Base-by-base conservation (phyloP, 1,284 basidiomycete genomes). In the Cystobasidium pallidum region DNA sequence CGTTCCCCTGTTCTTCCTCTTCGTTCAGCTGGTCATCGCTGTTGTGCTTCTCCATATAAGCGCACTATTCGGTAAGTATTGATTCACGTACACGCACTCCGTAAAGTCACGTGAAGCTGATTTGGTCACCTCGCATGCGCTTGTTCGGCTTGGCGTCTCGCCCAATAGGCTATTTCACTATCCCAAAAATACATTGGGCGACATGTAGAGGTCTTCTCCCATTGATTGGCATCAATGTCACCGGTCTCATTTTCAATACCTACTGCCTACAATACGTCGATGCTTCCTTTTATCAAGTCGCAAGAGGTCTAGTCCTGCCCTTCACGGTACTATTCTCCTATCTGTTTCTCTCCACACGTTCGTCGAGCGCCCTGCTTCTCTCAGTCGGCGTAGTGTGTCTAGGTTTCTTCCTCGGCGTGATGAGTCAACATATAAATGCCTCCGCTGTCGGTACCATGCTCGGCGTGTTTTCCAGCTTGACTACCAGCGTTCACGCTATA, bases 201-300 rank as follows among this genome's bases (percentile, higher is more conserved):
- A 83, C 88, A 17, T 85, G 88, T 78, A 90, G 87, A 79, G 89
- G 89, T 17, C 85, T 94, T 19, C 81, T 86, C 2, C 87, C 91
- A 2, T 88, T 90, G 83, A 85, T 92, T 26, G 82, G 82, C 34
- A 82, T 93, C 75, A 93, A 89, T 76, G 87, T 92, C 47, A 78
- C 92, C 45, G 90, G 91, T 13, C 84, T 94, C 79, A 92, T 89
- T 77, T 90, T 91, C 81, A 91, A 90, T 82, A 94, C 93, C 80
- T 92, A 89, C 79, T 93, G 91, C 67, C 85, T 94, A 59, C 75
- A 92, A 86, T 91, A 89, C 78, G 92, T 94, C 77, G 92, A 94
- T 74, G 90, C 91, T 4, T 93, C 92, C 0, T 93, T 93, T 81
- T 94, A 94, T 80, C 77, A 90, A 88, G 89, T 92, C 78, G 90